These are phyloP conservation scores for Kodamaea fukazawae DNA, from an alignment of 805 yeast genomes.

Conservation along the genomic window DNA sequence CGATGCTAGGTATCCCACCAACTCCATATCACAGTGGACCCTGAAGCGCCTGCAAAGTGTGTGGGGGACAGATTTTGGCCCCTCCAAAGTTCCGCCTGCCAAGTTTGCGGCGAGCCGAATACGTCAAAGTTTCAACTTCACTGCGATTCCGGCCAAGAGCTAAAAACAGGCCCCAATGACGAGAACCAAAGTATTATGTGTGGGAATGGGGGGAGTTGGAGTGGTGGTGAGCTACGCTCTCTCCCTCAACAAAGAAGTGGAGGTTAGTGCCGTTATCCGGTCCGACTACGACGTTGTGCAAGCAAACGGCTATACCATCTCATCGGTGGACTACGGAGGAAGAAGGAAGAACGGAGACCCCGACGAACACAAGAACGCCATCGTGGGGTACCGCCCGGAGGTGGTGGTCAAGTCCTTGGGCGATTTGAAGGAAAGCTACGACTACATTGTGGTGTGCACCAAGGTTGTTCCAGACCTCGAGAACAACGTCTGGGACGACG, in stretches of 20 bases:
- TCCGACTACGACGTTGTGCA: slow-evolving; percentile 27
- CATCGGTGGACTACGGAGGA: slow-evolving; percentile 28
- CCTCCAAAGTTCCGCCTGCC: too few species aligned
- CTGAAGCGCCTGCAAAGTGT: too few species aligned
- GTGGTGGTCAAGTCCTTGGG: slow-evolving; percentile 19
- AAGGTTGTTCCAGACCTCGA: slow-evolving; percentile 36
- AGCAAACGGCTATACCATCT: slow-evolving; percentile 26
- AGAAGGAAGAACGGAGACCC: slow-evolving; percentile 7
- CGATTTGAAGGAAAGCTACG: slow-evolving; percentile 24
- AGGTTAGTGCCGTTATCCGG: slow-evolving; percentile 30
- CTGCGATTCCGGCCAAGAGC: too few species aligned
- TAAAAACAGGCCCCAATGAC: too few species aligned
- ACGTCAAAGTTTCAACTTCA: too few species aligned
- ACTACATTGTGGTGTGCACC: slow-evolving; percentile 37
- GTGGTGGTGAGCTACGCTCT: slow-evolving; percentile 64
- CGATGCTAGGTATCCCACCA: too few species aligned
- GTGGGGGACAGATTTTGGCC: too few species aligned
- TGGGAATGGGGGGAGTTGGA: slow-evolving; percentile 89
- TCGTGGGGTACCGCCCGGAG: slow-evolving; percentile 23
- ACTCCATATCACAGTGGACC: too few species aligned
- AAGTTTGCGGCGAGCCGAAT: too few species aligned
- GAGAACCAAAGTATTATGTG: slow-evolving; percentile 44
- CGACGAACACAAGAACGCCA: slow-evolving; percentile 13
- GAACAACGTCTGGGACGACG: slow-evolving; percentile 34
- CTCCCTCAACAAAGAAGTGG: slow-evolving; percentile 19